Conservation (phyloP, 2,329 filamentous ascomycete species). For the Alternaria gaisen region DNA sequence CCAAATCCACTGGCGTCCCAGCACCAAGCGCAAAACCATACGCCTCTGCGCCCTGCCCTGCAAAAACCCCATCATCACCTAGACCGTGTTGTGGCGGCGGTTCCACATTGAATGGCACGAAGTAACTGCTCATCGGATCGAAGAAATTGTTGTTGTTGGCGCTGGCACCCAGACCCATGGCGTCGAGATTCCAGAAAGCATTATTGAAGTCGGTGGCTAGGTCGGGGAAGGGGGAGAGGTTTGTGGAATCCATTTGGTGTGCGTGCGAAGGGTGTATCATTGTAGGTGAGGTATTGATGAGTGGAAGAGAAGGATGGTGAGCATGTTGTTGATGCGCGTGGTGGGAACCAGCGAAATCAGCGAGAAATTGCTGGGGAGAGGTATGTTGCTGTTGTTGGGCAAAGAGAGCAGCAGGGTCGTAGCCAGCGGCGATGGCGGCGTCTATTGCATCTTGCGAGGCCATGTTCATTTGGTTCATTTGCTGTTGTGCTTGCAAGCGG, state of each 20-base stretch:
- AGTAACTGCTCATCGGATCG: constrained; percentile 75
- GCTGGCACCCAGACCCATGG: constrained; percentile 35
- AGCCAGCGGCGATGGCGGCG: constrained; percentile 35
- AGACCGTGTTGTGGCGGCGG: constrained; percentile 61
- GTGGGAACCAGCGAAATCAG: constrained; percentile 57
- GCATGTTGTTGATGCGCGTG: constrained; percentile 51
- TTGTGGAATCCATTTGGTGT: constrained; percentile 38
- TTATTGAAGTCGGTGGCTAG: constrained; percentile 43
- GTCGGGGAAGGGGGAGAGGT: constrained; percentile 45
- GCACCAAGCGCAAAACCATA: constrained; percentile 23
- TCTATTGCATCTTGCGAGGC: constrained; percentile 42
- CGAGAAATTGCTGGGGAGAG: constrained; percentile 48
- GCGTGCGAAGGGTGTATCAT: constrained; percentile 40
- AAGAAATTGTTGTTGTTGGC: constrained; percentile 38
- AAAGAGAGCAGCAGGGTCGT: constrained; percentile 43
- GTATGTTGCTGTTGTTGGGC: constrained; percentile 31
- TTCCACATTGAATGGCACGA: constrained; percentile 91
- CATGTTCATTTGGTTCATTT: constrained; percentile 42
- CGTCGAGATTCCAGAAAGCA: constrained; percentile 47
- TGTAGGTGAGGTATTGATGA: constrained; percentile 46
- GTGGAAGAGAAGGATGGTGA: constrained; percentile 48
- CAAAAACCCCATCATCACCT: constrained; percentile 50
- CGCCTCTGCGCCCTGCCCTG: constrained; percentile 19
- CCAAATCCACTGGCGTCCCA: constrained; percentile 20
- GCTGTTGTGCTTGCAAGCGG: constrained; percentile 42